A percentile compares a stretch with the other conserved stretches of the same genome.
These are phyloP conservation scores for Dactylellina haptotyla DNA, from an alignment of 2,329 filamentous ascomycete genomes.

Conservation along the genomic window DNA sequence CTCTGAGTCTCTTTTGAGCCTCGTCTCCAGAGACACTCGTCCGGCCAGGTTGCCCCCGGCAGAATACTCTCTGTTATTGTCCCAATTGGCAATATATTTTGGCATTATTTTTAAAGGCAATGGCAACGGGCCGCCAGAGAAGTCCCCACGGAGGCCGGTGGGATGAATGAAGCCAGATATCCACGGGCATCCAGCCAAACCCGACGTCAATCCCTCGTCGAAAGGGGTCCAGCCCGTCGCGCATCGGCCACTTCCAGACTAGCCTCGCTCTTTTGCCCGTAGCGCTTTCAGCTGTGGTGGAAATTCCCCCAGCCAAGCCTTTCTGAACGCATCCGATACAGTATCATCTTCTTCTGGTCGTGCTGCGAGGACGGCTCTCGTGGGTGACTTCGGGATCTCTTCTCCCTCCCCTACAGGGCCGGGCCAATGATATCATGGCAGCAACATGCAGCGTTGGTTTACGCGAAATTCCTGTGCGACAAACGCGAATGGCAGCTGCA, in stretches of 20 bases:
- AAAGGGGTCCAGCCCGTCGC: constrained; percentile 8
- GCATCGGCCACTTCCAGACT: constrained; percentile 9
- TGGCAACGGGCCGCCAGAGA: not conserved
- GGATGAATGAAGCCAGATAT: constrained; percentile 17
- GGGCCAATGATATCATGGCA: constrained; percentile 1
- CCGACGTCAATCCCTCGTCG: constrained; percentile 4
- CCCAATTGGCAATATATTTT: too few relatives aligned
- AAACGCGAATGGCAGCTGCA: not conserved
- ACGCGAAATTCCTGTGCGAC: constrained; percentile 2
- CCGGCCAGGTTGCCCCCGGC: too few relatives aligned
- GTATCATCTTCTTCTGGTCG: too few relatives aligned
- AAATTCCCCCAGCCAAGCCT: constrained; percentile 5
- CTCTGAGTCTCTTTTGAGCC: not conserved
- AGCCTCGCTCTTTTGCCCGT: not conserved
- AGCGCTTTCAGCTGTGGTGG: not conserved
- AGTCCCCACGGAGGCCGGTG: not conserved
- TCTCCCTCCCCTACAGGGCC: too few relatives aligned
- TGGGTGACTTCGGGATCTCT: too few relatives aligned
- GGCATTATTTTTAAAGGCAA: not conserved
- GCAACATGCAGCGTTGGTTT: not conserved
- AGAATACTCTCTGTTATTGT: too few relatives aligned
- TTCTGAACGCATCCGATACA: too few relatives aligned
- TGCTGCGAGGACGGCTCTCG: too few relatives aligned
- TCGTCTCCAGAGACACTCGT: too few relatives aligned
- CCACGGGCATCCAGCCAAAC: not conserved